Evolutionary conservation across 345 rosid species (phyloP).

Genomic region (Gynandropsis gynandra): DNA sequence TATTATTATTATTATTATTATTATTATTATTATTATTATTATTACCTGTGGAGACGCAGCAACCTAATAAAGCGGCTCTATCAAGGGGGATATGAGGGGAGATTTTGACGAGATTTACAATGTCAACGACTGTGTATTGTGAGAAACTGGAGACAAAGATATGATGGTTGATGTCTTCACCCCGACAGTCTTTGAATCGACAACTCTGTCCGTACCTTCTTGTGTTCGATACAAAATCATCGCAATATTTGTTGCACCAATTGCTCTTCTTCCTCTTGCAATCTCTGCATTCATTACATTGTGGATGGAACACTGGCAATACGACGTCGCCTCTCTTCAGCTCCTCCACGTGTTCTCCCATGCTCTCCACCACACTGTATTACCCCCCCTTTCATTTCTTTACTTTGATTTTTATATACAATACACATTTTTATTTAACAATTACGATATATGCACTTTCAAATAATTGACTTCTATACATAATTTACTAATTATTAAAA

Average conservation of each 20-base stretch:
- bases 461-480: too few species aligned
- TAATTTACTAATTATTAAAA: too few species aligned
- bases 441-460: too few species aligned
- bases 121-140: conserved; percentile 68
- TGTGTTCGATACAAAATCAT: not conserved
- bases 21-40: not conserved
- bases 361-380: conserved; percentile 64
- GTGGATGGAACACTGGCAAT: conserved; percentile 44
- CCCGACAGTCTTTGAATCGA: conserved; percentile 46
- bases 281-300: conserved; percentile 50
- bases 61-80: conserved; percentile 53
- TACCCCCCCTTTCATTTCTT: not conserved
- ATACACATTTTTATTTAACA: too few species aligned
- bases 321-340: conserved; percentile 50
- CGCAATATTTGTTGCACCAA: conserved; percentile 30
- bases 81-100: conserved; percentile 31
- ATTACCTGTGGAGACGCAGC: conserved; percentile 57
- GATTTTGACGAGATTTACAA: conserved; percentile 45
- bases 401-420: too few species aligned
- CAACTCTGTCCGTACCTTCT: conserved; percentile 44
- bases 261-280: conserved; percentile 54
- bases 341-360: conserved; percentile 51
- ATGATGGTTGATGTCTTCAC: conserved; percentile 46
- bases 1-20: not conserved
- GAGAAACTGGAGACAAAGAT: conserved; percentile 55